phyloP scores from a whole-genome alignment of 108 stramenopile species.

The Cyclostephanos tholiformis region DNA sequence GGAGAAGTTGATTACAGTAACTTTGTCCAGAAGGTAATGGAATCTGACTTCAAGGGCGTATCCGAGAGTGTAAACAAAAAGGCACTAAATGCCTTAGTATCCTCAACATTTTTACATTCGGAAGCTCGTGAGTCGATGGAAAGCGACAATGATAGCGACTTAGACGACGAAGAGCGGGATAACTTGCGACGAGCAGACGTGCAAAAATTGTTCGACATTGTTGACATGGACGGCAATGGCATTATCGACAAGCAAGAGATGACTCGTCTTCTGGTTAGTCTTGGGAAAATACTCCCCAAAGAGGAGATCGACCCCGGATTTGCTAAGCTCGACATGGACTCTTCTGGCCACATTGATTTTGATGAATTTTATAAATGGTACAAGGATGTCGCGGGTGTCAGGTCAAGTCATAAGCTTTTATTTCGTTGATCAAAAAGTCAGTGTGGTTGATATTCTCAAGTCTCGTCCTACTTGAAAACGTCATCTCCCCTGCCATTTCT shows the following conservation, averaged over 20 bases:
- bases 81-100: slow-evolving; percentile 48
- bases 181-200: slow-evolving; percentile 46
- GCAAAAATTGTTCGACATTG: slow-evolving; percentile 52
- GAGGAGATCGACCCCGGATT: slow-evolving; percentile 48
- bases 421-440: neutral
- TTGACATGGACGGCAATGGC: slow-evolving; percentile 56
- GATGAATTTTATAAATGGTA: slow-evolving; percentile 61
- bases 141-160: slow-evolving; percentile 55
- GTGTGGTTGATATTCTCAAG: too few relatives aligned
- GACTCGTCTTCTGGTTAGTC: slow-evolving; percentile 21
- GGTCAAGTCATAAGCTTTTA: slow-evolving; percentile 5
- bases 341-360: slow-evolving; percentile 50
- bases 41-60: slow-evolving; percentile 56
- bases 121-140: slow-evolving; percentile 26
- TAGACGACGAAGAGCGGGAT: slow-evolving; percentile 57
- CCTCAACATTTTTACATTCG: slow-evolving; percentile 46
- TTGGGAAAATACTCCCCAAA: slow-evolving; percentile 39
- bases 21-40: slow-evolving; percentile 67
- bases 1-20: slow-evolving; percentile 69
- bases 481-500: too few relatives aligned
- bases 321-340: slow-evolving; percentile 44
- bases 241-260: slow-evolving; percentile 53
- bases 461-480: too few relatives aligned
- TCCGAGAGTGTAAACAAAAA: slow-evolving; percentile 34
- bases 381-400: slow-evolving; percentile 26